phyloP scores from a whole-genome alignment of 225 moss, liverwort and hornwort species.

The Sphagnum contortum region DNA sequence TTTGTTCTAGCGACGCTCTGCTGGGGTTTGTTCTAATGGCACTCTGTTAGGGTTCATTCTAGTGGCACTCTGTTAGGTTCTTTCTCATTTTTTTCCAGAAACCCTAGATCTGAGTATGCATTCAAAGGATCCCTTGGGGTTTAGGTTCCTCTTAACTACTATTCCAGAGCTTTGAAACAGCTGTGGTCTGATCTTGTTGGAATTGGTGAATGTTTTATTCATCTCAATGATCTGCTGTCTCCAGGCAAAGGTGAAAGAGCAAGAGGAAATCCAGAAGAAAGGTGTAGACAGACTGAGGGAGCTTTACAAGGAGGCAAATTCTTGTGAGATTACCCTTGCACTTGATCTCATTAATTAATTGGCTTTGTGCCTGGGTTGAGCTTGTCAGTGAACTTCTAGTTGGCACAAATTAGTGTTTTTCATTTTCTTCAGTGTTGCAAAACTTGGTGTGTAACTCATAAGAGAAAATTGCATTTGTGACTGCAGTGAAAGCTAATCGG shows the following conservation, averaged over 20 bases:
- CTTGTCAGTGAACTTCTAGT: too few species aligned
- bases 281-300: constrained; percentile 71
- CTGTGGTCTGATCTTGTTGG: too few species aligned
- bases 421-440: background rate
- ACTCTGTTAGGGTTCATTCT: too few species aligned
- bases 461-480: background rate
- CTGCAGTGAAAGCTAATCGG: constrained; percentile 73
- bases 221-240: background rate
- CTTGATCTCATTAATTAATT: background rate
- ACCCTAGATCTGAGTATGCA: too few species aligned
- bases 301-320: constrained; percentile 62
- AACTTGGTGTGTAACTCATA: background rate
- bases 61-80: too few species aligned
- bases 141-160: too few species aligned
- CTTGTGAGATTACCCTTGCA: constrained; percentile 31
- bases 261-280: constrained; percentile 74
- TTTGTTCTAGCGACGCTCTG: too few species aligned
- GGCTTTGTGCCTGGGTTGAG: background rate
- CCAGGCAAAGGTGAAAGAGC: constrained; percentile 82
- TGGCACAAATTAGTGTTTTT: background rate
- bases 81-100: too few species aligned
- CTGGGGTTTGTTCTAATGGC: too few species aligned
- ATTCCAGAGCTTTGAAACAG: too few species aligned
- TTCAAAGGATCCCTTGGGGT: too few species aligned
- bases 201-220: too few species aligned